phyloP scores from a whole-genome alignment of 805 yeast species.

The Saccharomycopsis vini region DNA sequence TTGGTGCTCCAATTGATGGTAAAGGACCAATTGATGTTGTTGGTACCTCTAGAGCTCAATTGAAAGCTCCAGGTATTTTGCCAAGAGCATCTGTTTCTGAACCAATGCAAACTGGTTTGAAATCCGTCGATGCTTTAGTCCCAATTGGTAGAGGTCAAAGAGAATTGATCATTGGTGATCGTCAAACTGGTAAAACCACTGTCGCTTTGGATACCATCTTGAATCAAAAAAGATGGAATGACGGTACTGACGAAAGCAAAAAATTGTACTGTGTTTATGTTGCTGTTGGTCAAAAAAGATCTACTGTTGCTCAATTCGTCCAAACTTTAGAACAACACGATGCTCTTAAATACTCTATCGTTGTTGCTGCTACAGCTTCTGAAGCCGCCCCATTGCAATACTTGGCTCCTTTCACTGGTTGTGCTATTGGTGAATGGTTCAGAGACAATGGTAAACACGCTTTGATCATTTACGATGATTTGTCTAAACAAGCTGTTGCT shows the following conservation, averaged over 20 bases:
- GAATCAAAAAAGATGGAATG: conserved; percentile 99
- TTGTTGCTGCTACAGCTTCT: conserved; percentile 99
- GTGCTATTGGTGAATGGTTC: conserved; percentile 99
- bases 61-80: conserved; percentile 99
- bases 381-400: conserved; percentile 99
- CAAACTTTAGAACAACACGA: conserved; percentile 98
- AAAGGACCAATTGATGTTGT: conserved; percentile 93
- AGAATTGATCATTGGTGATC: conserved; percentile 99
- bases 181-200: conserved; percentile 99
- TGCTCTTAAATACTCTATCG: conserved; percentile 94
- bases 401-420: conserved; percentile 99
- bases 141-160: conserved; percentile 99
- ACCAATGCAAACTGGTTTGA: conserved; percentile 99
- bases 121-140: conserved; percentile 97
- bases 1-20: conserved; percentile 99
- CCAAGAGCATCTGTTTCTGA: conserved; percentile 98
- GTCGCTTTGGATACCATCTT: conserved; percentile 97
- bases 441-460: conserved; percentile 99
- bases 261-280: conserved; percentile 99
- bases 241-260: conserved; percentile 89
- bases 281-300: conserved; percentile 99
- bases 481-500: conserved; percentile 99
- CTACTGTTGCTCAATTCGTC: conserved; percentile 98
- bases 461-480: conserved; percentile 92
- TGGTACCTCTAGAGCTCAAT: conserved; percentile 89